These are phyloP conservation scores for Dissophora globulifera DNA, from an alignment of 192 early-diverging fungal genomes.

Conservation along the genomic window DNA sequence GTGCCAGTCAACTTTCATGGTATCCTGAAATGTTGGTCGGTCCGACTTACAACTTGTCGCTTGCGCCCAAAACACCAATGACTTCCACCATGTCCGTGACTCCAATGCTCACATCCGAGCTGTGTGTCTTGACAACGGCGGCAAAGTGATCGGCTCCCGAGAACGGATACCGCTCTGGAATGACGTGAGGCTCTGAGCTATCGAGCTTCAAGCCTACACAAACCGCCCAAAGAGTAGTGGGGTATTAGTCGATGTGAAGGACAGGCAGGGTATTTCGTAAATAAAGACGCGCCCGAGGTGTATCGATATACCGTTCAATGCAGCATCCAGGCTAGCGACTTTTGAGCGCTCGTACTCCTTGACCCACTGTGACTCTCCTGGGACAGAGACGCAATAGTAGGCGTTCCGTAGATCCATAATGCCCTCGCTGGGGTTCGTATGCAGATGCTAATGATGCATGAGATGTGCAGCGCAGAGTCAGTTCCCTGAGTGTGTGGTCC, in stretches of 20 bases:
- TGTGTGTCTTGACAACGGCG: conserved; percentile 74
- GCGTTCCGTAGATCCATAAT: conserved; percentile 71
- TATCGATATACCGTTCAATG: conserved; percentile 28
- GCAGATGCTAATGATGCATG: background rate
- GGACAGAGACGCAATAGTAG: conserved; percentile 77
- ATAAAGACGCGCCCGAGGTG: too few species aligned
- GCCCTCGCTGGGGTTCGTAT: conserved; percentile 20
- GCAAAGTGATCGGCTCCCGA: conserved; percentile 63
- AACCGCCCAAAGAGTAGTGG: too few species aligned
- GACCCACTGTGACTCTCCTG: conserved; percentile 74
- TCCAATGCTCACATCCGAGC: conserved; percentile 58
- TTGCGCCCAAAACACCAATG: conserved; percentile 64
- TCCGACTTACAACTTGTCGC: conserved; percentile 32
- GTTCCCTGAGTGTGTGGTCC: too few species aligned
- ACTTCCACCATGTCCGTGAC: conserved; percentile 74
- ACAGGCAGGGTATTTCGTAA: too few species aligned
- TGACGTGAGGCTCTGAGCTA: too few species aligned
- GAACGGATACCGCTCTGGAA: conserved; percentile 69
- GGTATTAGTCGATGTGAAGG: too few species aligned
- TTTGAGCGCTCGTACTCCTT: conserved; percentile 34
- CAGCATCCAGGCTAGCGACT: conserved; percentile 3
- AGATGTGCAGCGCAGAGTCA: background rate
- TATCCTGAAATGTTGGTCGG: too few species aligned
- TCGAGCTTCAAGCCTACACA: too few species aligned
- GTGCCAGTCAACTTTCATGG: background rate